Conservation (phyloP, 1,139 yeast genomes). For the Taphrina communis region DNA sequence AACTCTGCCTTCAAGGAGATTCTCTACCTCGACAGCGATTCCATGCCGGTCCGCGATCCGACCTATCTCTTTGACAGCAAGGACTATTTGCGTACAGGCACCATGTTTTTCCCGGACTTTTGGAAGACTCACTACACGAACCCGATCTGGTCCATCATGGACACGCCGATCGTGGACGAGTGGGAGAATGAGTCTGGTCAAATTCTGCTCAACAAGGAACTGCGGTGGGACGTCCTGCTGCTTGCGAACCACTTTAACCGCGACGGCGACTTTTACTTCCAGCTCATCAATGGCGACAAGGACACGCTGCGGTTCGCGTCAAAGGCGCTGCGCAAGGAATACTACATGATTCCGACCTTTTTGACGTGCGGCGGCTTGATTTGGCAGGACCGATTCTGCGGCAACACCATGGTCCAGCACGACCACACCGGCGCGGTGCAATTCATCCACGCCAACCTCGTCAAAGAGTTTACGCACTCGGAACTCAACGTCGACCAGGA, state of each 20-base stretch:
- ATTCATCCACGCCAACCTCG: conserved; percentile 40
- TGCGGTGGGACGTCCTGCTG: conserved; percentile 32
- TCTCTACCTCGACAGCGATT: conserved; percentile 40
- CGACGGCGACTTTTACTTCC: conserved; percentile 40
- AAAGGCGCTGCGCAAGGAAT: conserved; percentile 35
- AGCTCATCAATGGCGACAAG: conserved; percentile 39
- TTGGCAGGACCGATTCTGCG: conserved; percentile 41
- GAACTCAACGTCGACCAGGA: conserved; percentile 37
- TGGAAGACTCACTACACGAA: conserved; percentile 41
- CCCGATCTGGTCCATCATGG: conserved; percentile 37
- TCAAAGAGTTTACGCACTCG: conserved; percentile 36
- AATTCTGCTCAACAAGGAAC: conserved; percentile 32
- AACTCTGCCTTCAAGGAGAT: conserved; percentile 37
- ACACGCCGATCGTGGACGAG: conserved; percentile 39
- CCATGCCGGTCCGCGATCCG: conserved; percentile 41
- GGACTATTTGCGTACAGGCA: conserved; percentile 39
- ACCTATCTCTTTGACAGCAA: conserved; percentile 33
- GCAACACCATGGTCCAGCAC: conserved; percentile 41
- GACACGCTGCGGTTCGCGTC: conserved; percentile 40
- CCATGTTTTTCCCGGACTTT: conserved; percentile 41
- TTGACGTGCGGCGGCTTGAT: conserved; percentile 40
- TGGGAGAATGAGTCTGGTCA: conserved; percentile 42
- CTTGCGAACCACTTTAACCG: conserved; percentile 40
- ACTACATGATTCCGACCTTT: conserved; percentile 40
- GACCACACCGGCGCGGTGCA: conserved; percentile 36